These are phyloP conservation scores for Clonostachys rosea DNA, from an alignment of 2,329 filamentous ascomycete genomes.

Conservation along the genomic window DNA sequence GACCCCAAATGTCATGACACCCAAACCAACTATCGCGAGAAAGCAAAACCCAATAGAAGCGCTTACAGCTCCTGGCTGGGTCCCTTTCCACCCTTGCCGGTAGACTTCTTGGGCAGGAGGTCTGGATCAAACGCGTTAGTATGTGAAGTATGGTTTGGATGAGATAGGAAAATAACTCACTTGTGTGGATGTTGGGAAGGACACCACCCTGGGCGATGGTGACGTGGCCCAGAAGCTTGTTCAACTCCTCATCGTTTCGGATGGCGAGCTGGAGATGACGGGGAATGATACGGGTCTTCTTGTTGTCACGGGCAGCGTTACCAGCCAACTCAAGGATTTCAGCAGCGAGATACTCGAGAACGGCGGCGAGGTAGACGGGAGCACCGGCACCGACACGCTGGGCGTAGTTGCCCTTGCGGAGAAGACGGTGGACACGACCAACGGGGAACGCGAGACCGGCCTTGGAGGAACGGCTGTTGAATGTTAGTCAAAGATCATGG, in stretches of 20 bases:
- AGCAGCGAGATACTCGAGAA: conserved; percentile 96
- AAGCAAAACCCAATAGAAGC: conserved; percentile 39
- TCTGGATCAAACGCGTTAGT: conserved; percentile 55
- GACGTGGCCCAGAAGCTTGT: conserved; percentile 95
- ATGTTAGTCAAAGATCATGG: conserved; percentile 1
- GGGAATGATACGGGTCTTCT: conserved; percentile 99
- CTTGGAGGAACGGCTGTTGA: conserved; percentile 88
- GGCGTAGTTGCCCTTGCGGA: conserved; percentile 99
- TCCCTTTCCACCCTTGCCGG: conserved; percentile 87
- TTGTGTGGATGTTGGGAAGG: conserved; percentile 94
- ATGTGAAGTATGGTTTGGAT: neutral
- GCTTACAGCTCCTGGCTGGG: conserved; percentile 90
- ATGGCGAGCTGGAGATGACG: conserved; percentile 99
- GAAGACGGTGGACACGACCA: conserved; percentile 97
- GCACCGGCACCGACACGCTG: conserved; percentile 99
- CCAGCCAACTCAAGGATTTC: conserved; percentile 99
- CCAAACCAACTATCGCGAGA: conserved; percentile 58
- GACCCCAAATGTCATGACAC: conserved; percentile 81
- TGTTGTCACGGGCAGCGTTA: conserved; percentile 98
- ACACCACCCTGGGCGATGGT: conserved; percentile 98
- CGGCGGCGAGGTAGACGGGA: conserved; percentile 93
- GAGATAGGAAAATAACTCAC: conserved; percentile 49
- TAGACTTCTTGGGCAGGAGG: conserved; percentile 99
- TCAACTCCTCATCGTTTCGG: conserved; percentile 98
- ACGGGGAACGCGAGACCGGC: conserved; percentile 98